These are phyloP conservation scores for Gypsophila paniculata DNA, from an alignment of 179 eudicot species.

Conservation along the genomic window DNA sequence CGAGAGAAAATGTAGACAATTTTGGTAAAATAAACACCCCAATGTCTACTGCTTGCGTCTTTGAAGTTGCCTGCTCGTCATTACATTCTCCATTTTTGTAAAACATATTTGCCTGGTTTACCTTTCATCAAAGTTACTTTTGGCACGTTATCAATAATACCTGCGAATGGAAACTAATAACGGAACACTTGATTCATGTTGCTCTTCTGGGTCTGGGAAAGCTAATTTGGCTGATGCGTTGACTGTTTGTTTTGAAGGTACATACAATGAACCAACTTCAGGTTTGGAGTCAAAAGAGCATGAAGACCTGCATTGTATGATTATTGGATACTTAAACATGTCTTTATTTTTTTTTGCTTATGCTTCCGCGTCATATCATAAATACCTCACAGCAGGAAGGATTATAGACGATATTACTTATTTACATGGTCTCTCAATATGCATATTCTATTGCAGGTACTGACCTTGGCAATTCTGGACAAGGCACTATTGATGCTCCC, in stretches of 20 bases:
- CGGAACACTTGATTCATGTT: background rate
- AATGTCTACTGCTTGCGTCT: background rate
- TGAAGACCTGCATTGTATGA: constrained; percentile 12
- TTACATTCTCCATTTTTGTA: background rate
- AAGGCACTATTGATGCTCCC: too few species aligned
- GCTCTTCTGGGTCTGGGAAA: constrained; percentile 15
- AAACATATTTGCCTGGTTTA: background rate
- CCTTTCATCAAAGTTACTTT: background rate
- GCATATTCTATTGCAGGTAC: too few species aligned
- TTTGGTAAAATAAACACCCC: background rate
- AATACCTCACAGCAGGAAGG: background rate
- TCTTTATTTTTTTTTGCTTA: background rate
- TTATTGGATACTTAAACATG: background rate
- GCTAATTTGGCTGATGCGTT: constrained; percentile 7
- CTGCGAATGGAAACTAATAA: background rate
- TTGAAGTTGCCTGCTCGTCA: background rate
- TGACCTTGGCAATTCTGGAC: too few species aligned
- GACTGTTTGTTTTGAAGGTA: background rate
- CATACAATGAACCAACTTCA: background rate
- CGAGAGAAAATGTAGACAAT: background rate
- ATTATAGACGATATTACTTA: background rate
- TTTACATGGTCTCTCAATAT: background rate
- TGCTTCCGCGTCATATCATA: background rate
- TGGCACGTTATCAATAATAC: background rate
- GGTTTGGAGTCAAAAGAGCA: background rate